Evolutionary conservation across 2,329 filamentous ascomycete species (phyloP).

Genomic region (Penicillium sp.): DNA sequence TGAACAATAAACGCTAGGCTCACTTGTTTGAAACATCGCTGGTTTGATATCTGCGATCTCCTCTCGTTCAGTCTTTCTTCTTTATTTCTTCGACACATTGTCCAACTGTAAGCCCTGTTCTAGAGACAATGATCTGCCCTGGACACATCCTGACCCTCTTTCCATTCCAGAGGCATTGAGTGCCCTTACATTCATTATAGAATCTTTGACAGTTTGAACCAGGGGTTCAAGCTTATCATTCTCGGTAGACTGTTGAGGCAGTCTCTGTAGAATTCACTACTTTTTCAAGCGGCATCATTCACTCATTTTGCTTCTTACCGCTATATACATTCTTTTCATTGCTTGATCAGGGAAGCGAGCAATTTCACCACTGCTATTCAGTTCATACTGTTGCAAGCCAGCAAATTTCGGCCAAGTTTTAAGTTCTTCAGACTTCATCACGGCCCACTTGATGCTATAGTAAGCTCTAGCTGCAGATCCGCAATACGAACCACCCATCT

Average conservation of each 20-base stretch:
- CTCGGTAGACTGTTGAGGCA: background rate
- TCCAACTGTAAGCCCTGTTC: background rate
- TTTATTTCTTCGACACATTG: background rate
- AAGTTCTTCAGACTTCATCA: background rate
- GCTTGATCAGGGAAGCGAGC: conserved; percentile 15
- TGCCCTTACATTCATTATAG: conserved; percentile 26
- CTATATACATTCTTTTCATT: conserved; percentile 5
- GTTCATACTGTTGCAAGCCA: background rate
- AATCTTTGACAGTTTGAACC: background rate
- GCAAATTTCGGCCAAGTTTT: background rate
- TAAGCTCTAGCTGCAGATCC: conserved; percentile 1
- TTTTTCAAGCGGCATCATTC: background rate
- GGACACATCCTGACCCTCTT: background rate
- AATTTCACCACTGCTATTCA: background rate
- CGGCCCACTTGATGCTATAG: conserved; percentile 11
- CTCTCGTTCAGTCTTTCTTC: background rate
- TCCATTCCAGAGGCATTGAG: conserved; percentile 30
- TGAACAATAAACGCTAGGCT: background rate
- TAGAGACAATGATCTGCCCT: background rate
- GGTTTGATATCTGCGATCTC: conserved; percentile 29
- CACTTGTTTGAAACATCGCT: conserved; percentile 21
- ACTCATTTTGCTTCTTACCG: conserved; percentile 1
- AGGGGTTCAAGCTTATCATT: background rate
- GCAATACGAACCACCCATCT: background rate
- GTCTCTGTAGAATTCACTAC: background rate